Percentiles rank a stretch among this genome's conserved stretches.
Conservation (phyloP, 495 filamentous ascomycete genomes). For the Talaromyces stipitatus region DNA sequence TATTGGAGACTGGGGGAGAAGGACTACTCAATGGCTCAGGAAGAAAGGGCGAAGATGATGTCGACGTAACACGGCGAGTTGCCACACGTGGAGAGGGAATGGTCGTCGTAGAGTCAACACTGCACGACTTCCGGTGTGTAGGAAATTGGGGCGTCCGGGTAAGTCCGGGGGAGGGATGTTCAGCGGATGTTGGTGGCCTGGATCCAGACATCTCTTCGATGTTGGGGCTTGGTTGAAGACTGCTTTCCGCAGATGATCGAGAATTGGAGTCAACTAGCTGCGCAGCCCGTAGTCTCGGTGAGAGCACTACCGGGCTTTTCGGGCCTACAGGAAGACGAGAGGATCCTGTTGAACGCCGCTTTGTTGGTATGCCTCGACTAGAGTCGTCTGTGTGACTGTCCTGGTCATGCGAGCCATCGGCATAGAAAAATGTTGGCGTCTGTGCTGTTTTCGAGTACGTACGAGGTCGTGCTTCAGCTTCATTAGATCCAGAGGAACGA, state of each 20-base stretch:
- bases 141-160: slow-evolving; percentile 1
- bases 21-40: slow-evolving; percentile 16
- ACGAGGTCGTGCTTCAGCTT: slow-evolving; percentile 20
- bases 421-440: slow-evolving; percentile 50
- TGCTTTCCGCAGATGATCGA: slow-evolving; percentile 19
- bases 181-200: background rate
- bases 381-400: slow-evolving; percentile 17
- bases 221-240: slow-evolving; percentile 12
- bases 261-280: slow-evolving; percentile 21
- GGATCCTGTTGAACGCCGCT: slow-evolving; percentile 31
- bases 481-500: slow-evolving; percentile 30
- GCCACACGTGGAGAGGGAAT: slow-evolving; percentile 14
- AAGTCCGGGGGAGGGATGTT: background rate
- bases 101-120: slow-evolving; percentile 26
- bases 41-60: slow-evolving; percentile 19
- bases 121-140: slow-evolving; percentile 30
- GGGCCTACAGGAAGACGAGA: slow-evolving; percentile 19
- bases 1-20: slow-evolving; percentile 24
- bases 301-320: slow-evolving; percentile 26
- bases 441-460: slow-evolving; percentile 21
- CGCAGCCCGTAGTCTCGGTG: slow-evolving; percentile 35
- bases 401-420: slow-evolving; percentile 40
- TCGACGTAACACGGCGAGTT: slow-evolving; percentile 25
- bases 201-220: slow-evolving; percentile 13
- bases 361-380: slow-evolving; percentile 7